A percentile compares a stretch with the other conserved stretches of the same genome.
These are phyloP conservation scores for Persicaria maculosa DNA, from an alignment of 148 eudicot species.

Conservation along the genomic window DNA sequence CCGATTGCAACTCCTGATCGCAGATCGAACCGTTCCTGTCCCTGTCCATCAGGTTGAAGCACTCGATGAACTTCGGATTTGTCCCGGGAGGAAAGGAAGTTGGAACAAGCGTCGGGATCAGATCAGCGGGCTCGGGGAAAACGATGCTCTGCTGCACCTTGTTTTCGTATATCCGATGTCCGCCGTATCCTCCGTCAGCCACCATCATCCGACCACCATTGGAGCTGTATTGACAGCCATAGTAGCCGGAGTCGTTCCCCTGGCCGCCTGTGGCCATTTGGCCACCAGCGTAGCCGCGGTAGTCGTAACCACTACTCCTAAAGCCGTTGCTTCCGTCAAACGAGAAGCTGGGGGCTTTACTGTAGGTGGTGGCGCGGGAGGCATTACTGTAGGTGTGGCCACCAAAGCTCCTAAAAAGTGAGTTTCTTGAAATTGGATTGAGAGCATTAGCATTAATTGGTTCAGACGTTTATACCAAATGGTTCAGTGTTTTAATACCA, in stretches of 20 bases:
- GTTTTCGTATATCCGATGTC: no score
- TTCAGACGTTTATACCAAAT: no score
- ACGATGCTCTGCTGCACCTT: background rate
- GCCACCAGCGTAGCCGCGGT: background rate
- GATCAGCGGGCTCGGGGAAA: constrained; percentile 7
- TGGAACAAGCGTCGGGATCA: constrained; percentile 19
- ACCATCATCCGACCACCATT: background rate
- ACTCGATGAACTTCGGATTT: constrained; percentile 24
- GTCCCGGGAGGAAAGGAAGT: constrained; percentile 30
- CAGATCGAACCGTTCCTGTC: constrained; percentile 25
- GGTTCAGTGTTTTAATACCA: no score
- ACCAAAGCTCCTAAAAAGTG: no score
- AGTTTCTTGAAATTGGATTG: no score
- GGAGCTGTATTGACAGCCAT: background rate
- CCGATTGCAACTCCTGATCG: constrained; percentile 27
- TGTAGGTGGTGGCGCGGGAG: background rate
- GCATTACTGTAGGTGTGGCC: background rate
- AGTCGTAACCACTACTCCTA: no score
- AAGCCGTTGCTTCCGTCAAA: no score
- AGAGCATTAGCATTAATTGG: no score
- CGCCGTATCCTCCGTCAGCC: background rate
- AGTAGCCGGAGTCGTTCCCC: background rate
- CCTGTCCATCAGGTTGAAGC: constrained; percentile 26
- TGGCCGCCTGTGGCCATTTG: background rate
- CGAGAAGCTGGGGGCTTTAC: background rate